Evolutionary conservation across 177 flowering plant genomes (phyloP).

Genomic region (Vitis hybrid): DNA sequence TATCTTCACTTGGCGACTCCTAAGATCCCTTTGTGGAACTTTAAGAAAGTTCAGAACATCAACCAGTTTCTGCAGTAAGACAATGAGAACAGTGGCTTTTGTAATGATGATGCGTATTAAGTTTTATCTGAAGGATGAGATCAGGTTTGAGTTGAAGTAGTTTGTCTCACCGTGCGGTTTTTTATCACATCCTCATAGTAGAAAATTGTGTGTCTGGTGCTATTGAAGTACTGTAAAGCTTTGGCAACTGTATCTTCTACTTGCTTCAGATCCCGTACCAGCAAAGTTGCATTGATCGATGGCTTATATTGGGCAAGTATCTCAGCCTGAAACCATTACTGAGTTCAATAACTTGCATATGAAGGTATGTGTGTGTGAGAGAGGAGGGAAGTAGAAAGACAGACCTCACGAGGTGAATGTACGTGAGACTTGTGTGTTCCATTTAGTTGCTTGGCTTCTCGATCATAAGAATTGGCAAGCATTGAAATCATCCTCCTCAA

Average conservation of each 20-base stretch:
- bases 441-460: slow-evolving; percentile 52
- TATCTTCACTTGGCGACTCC: slow-evolving; percentile 82
- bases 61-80: slow-evolving; percentile 40
- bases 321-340: slow-evolving; percentile 59
- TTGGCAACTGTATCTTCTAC: slow-evolving; percentile 43
- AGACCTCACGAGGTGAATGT: slow-evolving; percentile 58
- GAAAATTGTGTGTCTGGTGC: slow-evolving; percentile 66
- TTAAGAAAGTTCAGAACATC: slow-evolving; percentile 65
- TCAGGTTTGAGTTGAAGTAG: not conserved
- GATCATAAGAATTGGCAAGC: slow-evolving; percentile 66
- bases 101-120: not conserved
- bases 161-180: slow-evolving; percentile 60
- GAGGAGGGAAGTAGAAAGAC: not conserved
- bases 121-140: not conserved
- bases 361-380: not conserved
- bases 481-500: slow-evolving; percentile 68
- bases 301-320: slow-evolving; percentile 81
- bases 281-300: slow-evolving; percentile 42
- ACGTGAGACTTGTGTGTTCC: slow-evolving; percentile 82
- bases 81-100: not conserved
- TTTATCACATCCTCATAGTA: slow-evolving; percentile 81
- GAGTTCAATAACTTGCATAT: not conserved
- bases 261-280: slow-evolving; percentile 48
- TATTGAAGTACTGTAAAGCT: slow-evolving; percentile 67
- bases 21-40: slow-evolving; percentile 54